These are phyloP conservation scores for Phytophthora brassicae DNA, from an alignment of 352 stramenopile species.

Conservation along the genomic window DNA sequence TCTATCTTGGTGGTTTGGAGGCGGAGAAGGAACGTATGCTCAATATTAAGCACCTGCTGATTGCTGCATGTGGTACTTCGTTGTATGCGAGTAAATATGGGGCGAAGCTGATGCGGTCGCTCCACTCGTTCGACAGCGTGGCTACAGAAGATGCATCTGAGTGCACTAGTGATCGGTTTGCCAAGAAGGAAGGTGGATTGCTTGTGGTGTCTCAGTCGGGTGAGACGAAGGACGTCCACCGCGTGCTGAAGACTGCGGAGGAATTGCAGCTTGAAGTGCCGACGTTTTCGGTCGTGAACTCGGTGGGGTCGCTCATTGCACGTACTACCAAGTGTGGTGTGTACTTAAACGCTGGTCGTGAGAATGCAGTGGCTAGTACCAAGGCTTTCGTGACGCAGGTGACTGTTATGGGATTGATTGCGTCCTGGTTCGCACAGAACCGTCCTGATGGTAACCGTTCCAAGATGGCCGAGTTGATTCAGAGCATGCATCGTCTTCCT, in stretches of 20 bases:
- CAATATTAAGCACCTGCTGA: conserved; percentile 93
- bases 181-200: conserved; percentile 86
- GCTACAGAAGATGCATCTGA: conserved; percentile 92
- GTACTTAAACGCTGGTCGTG: conserved; percentile 97
- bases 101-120: conserved; percentile 97
- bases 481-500: conserved; percentile 95
- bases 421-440: conserved; percentile 92
- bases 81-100: conserved; percentile 95
- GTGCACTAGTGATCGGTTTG: conserved; percentile 87
- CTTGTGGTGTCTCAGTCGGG: conserved; percentile 98
- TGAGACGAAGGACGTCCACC: conserved; percentile 97
- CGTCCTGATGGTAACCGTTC: conserved; percentile 73
- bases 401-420: conserved; percentile 90
- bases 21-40: conserved; percentile 89
- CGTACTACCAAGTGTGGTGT: conserved; percentile 93
- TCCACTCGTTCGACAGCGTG: conserved; percentile 94
- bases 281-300: conserved; percentile 96
- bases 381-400: conserved; percentile 99
- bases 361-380: conserved; percentile 98
- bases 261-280: conserved; percentile 66
- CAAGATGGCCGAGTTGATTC: conserved; percentile 91
- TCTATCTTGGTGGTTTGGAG: conserved; percentile 94
- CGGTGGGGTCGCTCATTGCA: conserved; percentile 97
- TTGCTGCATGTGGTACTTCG: conserved; percentile 95
- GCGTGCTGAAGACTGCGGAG: conserved; percentile 90